Base-by-base conservation (phyloP, 768 basidiomycete genomes). In the Pleurotus citrinopileatus region DNA sequence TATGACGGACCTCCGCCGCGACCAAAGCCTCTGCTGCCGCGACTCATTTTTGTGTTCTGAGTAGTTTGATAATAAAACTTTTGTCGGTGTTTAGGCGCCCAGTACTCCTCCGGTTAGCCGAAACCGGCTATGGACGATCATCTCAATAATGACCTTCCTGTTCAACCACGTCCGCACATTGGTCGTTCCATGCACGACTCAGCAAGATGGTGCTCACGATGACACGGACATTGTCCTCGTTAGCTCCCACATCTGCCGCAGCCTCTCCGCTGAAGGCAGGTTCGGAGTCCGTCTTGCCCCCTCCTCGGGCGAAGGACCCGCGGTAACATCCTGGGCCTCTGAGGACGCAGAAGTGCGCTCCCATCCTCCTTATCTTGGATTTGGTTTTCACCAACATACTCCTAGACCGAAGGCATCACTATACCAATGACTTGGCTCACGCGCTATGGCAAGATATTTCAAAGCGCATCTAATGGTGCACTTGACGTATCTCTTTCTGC, bases 21-120 rank as follows among this genome's bases (percentile, higher is more conserved):
- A 56, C 76, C 68, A 63, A 74, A 79, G 56, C 82, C 81, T 74
- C 84, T 71, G 56, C 63, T 70, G 56, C 84, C 81, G 57, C 86
- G 76, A 67, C 63, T 77, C 80, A 83, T 82, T 63, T 42, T 55
- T 26, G 38, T 40, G n/a, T n/a, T n/a, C n/a, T n/a, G 12, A 19
- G 17, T 15, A 19, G 13, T n/a, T 40, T 40, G 38, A 40, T 13
- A n/a, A 19, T n/a, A 34, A 34, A 34, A n/a, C 19, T 19, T n/a
- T n/a, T n/a, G n/a, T n/a, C n/a, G n/a, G n/a, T n/a, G n/a, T n/a
- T 15, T 40, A 40, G 38, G 17, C 38, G 38, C 38, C 38, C 38
- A 40, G 17, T 7, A 3, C 32, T 10, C 7, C 12, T 19, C 17
- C 38, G 38, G 17, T 2, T 19, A n/a, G 17, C 38, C 15, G 38